A percentile compares a stretch with the other conserved stretches of the same genome.
Evolutionary conservation across 1,284 basidiomycete genomes (phyloP).

Genomic region (Apiotrichum mycotoxinovorans): DNA sequence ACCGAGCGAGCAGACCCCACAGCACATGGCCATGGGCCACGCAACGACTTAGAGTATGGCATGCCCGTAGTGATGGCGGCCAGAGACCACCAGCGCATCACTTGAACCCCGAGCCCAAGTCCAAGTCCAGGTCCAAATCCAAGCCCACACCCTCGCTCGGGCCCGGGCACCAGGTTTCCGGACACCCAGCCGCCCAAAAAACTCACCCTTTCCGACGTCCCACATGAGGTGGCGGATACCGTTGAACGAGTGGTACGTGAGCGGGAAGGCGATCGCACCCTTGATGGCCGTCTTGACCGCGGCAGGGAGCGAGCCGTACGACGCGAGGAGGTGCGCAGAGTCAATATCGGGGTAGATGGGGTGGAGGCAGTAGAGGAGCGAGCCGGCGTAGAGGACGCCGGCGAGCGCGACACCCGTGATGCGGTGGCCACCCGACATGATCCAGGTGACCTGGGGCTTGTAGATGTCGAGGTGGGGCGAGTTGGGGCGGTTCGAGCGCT

Average conservation of each 20-base stretch:
- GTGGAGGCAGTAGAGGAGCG: slow-evolving; percentile 78
- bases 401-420: slow-evolving; percentile 75
- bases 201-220: slow-evolving; percentile 86
- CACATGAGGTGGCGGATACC: slow-evolving; percentile 87
- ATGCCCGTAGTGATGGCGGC: too few relatives aligned
- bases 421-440: slow-evolving; percentile 79
- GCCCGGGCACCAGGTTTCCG: not conserved
- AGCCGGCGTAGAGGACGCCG: slow-evolving; percentile 81
- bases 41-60: too few relatives aligned
- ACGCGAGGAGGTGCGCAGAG: slow-evolving; percentile 70
- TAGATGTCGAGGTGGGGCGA: slow-evolving; percentile 96
- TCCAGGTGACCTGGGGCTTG: slow-evolving; percentile 88
- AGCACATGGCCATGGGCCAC: too few relatives aligned
- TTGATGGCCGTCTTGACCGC: slow-evolving; percentile 72
- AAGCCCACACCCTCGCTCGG: too few relatives aligned
- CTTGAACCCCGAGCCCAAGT: too few relatives aligned
- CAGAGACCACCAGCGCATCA: too few relatives aligned
- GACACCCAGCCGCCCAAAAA: too few relatives aligned
- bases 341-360: slow-evolving; percentile 63
- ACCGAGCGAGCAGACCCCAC: too few relatives aligned
- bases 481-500: slow-evolving; percentile 77
- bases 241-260: slow-evolving; percentile 87
- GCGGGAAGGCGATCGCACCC: slow-evolving; percentile 71
- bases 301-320: slow-evolving; percentile 63
- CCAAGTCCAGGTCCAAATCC: too few relatives aligned